Evolutionary conservation across 2,329 filamentous ascomycete genomes (phyloP), one percentile per base, ranked within the genome.

Genomic region (Fusarium goolgardi): DNA sequence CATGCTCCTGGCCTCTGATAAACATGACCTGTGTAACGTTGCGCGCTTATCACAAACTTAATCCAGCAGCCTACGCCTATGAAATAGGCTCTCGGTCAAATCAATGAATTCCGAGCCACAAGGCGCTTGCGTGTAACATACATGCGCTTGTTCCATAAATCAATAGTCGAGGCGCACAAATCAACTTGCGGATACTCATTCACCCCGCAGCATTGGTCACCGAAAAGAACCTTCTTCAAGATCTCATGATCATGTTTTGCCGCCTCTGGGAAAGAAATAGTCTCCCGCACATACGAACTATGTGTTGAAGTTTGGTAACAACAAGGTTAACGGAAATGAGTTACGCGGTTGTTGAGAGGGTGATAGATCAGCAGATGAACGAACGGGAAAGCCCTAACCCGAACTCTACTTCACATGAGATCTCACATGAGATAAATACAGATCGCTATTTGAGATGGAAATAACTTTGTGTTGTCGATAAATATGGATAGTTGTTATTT

Each of bases 211-310:
- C 6, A 10, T 45, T 45, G n/a, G 31, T 11, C 18, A 20, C 8
- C 16, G n/a, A 16, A 45, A 9, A 15, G n/a, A 45, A 21, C 43
- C 25, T 6, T 20, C 12, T 16, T 10, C 5, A 20, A 45, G 18
- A 16, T 45, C 43, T 20, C 12, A 31, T 31, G 3, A 16, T 15
- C n/a, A 21, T 20, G 5, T 31, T 21, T 31, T 5, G 12, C 7
- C 13, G 27, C 12, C 4, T 8, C 13, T 20, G 8, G 27, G 5
- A 15, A 12, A 3, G 3, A 10, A 20, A 15, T 20, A 21, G n/a
- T 2, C 25, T 31, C 16, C 21, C 12, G n/a, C 4, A 45, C 4
- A 31, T 16, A 5, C 2, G 18, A 31, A 10, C 1, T 0, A 6
- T 31, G 8, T 13, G 4, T 31, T 10, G 7, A 20, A 25, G 12